Evolutionary conservation across 495 filamentous ascomycete species (phyloP).

Genomic region (Aspergillus campestris): DNA sequence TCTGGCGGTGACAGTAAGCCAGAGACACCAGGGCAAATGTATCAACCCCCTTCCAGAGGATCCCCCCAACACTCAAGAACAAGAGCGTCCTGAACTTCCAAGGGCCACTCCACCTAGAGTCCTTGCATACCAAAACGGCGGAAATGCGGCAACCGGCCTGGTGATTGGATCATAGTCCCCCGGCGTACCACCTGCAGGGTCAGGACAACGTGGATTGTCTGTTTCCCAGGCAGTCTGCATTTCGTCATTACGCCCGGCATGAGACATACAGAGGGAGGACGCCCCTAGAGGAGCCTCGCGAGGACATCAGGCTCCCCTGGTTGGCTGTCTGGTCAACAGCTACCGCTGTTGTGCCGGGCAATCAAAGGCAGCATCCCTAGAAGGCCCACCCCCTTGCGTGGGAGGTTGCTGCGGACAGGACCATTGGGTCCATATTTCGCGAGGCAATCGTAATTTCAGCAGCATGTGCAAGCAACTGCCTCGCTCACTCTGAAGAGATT

Average conservation of each 20-base stretch:
- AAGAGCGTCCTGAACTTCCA: slow-evolving; percentile 7
- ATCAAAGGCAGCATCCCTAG: slow-evolving; percentile 15
- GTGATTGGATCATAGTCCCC: slow-evolving; percentile 14
- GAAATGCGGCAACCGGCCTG: slow-evolving; percentile 2
- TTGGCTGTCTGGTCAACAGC: slow-evolving; percentile 3
- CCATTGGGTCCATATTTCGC: slow-evolving; percentile 10
- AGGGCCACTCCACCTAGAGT: slow-evolving; percentile 14
- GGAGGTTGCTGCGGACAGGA: slow-evolving; percentile 13
- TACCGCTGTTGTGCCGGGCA: slow-evolving; percentile 19
- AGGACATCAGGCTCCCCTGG: slow-evolving; percentile 8
- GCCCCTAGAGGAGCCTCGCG: slow-evolving; percentile 7
- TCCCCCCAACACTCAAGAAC: slow-evolving; percentile 15
- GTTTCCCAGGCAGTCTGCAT: slow-evolving; percentile 11
- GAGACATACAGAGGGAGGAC: slow-evolving; percentile 14
- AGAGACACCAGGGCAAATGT: slow-evolving; percentile 13
- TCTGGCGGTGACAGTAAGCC: slow-evolving; percentile 9
- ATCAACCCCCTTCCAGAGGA: slow-evolving; percentile 17
- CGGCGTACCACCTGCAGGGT: slow-evolving; percentile 11
- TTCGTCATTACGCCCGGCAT: slow-evolving; percentile 17
- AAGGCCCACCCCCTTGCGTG: slow-evolving; percentile 16
- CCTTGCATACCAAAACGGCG: slow-evolving; percentile 27
- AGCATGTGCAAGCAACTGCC: slow-evolving; percentile 13
- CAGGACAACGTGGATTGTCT: slow-evolving; percentile 19
- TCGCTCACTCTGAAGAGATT: slow-evolving; percentile 8
- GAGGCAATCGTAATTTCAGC: slow-evolving; percentile 7